Evolutionary conservation across 2,329 filamentous ascomycete species (phyloP), one percentile per base, ranked within the genome.

Genomic region (Microcyclosporella mali): DNA sequence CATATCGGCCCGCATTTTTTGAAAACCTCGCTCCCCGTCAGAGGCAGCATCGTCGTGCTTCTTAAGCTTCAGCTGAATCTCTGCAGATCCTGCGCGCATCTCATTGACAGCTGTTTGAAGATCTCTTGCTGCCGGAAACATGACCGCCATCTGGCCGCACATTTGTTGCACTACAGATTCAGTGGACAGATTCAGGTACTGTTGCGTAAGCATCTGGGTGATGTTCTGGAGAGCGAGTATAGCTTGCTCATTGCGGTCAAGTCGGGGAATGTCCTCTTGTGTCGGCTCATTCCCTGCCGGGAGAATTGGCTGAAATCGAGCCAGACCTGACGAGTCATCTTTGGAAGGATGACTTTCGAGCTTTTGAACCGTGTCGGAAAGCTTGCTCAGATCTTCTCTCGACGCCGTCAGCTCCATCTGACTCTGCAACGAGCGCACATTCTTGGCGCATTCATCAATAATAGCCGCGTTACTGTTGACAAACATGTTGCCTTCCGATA

Each of bases 171-270:
- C 19, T 9, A 40, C 31, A 3, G 34, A n/a, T 8, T 47, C 45
- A 19, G 45, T 44, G n/a, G 37, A 41, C n/a, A 38, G 8, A 34
- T 47, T 44, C 27, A 38, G 21, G 12, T 40, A 11, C 27, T 37
- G 33, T 30, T 38, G 31, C 30, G 32, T 25, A 25, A 33, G 10
- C 16, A 15, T 1, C 10, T 19, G 12, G 14, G 21, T 31, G 17
- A 16, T 12, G 6, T 14, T 9, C 2, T 31, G 11, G 11, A 44
- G 30, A 11, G 16, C 21, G 2, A 11, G n/a, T 30, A 44, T 32
- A 8, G 15, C 9, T 7, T 16, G 14, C n/a, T 38, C 31, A 7
- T 39, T 32, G 11, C 33, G 33, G 29, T 43, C 27, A n/a, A 33
- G 19, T 15, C 16, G 15, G 14, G 37, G 25, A 2, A 39, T 4